phyloP scores from a whole-genome alignment of 352 stramenopile species.

The Phytopythium oedochilum region DNA sequence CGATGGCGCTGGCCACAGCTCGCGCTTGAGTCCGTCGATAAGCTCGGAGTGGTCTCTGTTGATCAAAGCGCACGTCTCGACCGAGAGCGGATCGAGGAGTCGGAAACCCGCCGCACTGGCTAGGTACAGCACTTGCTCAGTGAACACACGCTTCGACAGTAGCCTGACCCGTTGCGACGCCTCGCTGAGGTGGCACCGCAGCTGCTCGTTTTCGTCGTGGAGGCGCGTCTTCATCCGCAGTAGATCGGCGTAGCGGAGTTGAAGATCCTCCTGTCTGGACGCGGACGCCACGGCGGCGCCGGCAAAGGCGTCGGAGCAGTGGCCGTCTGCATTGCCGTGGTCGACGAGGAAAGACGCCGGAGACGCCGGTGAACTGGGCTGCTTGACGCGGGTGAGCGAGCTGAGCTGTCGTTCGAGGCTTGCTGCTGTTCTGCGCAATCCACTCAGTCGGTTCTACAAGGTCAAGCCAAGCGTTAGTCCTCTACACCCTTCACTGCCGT shows the following conservation, averaged over 20 bases:
- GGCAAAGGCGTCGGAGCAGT: background rate
- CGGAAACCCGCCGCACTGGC: conserved; percentile 16
- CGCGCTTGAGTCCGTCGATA: conserved; percentile 9
- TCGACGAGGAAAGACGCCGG: background rate
- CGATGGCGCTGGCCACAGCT: conserved; percentile 7
- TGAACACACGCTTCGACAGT: conserved; percentile 19
- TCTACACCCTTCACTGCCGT: background rate
- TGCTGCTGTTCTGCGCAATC: background rate
- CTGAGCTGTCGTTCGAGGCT: background rate
- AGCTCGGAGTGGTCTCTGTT: conserved; percentile 6
- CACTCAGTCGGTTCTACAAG: background rate
- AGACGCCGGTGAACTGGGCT: background rate
- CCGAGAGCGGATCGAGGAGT: conserved; percentile 19
- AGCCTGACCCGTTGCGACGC: conserved; percentile 5
- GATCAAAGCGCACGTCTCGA: conserved; percentile 13
- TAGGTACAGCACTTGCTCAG: conserved; percentile 15
- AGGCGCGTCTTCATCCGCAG: conserved; percentile 5
- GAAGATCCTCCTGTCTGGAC: background rate
- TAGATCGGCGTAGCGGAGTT: background rate
- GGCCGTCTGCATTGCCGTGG: background rate
- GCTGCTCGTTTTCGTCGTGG: conserved; percentile 18
- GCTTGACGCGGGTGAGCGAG: background rate
- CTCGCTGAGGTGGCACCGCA: conserved; percentile 18
- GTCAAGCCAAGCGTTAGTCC: background rate
- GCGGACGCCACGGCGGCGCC: background rate